Percentiles rank a stretch among this genome's conserved stretches.
Conservation (phyloP, 2,329 filamentous ascomycete species). For the Colletotrichum australisinense region DNA sequence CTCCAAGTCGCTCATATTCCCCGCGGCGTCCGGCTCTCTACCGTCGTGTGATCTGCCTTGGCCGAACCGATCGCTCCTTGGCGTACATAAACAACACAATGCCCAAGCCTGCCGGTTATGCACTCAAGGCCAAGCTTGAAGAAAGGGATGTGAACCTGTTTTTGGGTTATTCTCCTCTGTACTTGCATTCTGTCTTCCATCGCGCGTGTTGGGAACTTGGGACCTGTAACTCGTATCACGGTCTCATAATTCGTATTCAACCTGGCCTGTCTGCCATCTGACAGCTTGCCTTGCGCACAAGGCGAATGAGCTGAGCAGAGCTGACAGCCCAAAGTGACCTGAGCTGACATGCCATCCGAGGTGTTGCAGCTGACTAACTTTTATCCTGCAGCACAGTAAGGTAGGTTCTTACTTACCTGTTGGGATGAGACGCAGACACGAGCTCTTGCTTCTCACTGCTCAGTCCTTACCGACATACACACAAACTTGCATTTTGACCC, state of each 20-base stretch:
- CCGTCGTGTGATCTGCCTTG: conserved; percentile 34
- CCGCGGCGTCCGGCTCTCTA: conserved; percentile 1
- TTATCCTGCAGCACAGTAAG: neutral
- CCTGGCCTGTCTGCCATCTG: neutral
- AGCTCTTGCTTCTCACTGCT: neutral
- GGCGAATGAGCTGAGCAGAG: neutral
- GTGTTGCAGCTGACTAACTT: neutral
- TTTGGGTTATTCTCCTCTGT: neutral
- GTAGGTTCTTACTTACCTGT: neutral
- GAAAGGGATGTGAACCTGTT: neutral
- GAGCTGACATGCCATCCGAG: neutral
- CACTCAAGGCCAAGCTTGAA: neutral
- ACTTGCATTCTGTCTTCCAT: neutral
- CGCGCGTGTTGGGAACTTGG: neutral
- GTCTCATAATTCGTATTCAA: neutral
- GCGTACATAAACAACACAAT: conserved; percentile 17
- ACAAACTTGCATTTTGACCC: neutral
- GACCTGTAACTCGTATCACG: neutral
- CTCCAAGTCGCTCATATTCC: neutral
- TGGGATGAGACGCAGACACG: neutral
- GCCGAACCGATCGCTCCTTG: conserved; percentile 32
- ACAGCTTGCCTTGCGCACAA: neutral
- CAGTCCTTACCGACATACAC: neutral
- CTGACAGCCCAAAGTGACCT: neutral
- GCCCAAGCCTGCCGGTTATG: conserved; percentile 1